Evolutionary conservation across 1,139 yeast genomes (phyloP), one percentile per base, ranked within the genome.

Genomic region (Petasospora rhodanensis): DNA sequence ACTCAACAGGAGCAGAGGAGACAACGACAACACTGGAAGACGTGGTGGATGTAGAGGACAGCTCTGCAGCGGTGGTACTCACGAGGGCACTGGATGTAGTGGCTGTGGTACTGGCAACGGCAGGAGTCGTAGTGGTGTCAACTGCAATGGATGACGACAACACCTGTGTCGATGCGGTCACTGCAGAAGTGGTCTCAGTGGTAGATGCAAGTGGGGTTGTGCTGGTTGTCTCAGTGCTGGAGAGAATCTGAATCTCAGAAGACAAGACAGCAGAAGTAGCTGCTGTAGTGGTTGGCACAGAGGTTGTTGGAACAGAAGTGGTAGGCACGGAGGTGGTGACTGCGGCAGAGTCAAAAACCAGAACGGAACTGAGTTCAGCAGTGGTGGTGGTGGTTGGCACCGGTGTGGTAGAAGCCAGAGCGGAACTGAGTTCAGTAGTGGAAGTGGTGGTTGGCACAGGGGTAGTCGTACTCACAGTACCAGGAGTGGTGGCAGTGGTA

Each of bases 321-420:
- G 26, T 23, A 9, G 18, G 6, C 8, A 14, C 18, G 9, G 26
- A 14, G 5, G 26, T 12, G 8, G 7, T 10, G 6, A 16, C 14
- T 8, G 24, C 15, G 6, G 14, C 26, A 9, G 26, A 24, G 14
- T n/a, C 19, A 18, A 11, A 11, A 9, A 8, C 18, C 23, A 4
- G 79, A 62, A 3, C n/a, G n/a, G n/a, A n/a, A n/a, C n/a, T n/a
- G n/a, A 78, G 64, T 21, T 64, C 62, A 23, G 64, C 54, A 14
- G 62, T 52, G 17, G 61, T 36, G 9, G 43, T 62, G 24, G 6
- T 22, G 12, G 24, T n/a, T 10, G 50, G 26, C 12, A 41, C 26
- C 5, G 62, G 50, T 2, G 42, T 42, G 6, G 58, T 42, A 20
- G 52, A 15, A 56, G 42, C 59, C 64, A 55, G 31, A 50, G 47